Evolutionary conservation across 345 rosid genomes (phyloP).

Genomic region (Salix purpurea): DNA sequence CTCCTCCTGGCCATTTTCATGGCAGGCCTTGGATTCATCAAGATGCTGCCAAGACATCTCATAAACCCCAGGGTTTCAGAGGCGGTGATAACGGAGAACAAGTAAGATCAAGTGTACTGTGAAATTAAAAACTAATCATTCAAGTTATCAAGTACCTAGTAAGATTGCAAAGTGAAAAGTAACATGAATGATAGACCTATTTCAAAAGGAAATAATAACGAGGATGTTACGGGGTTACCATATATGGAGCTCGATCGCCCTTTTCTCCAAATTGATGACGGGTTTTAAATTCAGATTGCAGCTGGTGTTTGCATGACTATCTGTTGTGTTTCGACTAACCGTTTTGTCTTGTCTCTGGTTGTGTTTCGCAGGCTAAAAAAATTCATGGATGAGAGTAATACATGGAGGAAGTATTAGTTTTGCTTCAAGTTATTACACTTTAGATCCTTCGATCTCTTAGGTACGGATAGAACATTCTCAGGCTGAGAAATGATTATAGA

Average conservation of each 20-base stretch:
- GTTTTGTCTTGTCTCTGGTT: not conserved
- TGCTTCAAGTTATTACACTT: not conserved
- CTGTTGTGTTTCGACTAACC: not conserved
- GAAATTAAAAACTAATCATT: too few relatives aligned
- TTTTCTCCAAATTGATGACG: too few relatives aligned
- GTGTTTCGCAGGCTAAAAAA: not conserved
- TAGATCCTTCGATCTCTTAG: not conserved
- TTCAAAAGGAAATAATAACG: not conserved
- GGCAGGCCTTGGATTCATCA: conserved; percentile 20
- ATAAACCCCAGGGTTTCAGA: conserved; percentile 4
- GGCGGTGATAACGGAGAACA: conserved; percentile 9
- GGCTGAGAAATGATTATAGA: not conserved
- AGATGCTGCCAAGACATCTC: not conserved
- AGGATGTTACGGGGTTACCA: not conserved
- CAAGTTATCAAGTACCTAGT: too few relatives aligned
- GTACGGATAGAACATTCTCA: not conserved
- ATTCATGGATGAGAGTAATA: too few relatives aligned
- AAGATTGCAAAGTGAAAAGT: too few relatives aligned
- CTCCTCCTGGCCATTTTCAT: conserved; percentile 39
- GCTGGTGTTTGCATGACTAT: not conserved
- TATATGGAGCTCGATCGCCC: not conserved
- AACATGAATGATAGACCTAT: too few relatives aligned
- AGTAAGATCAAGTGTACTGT: not conserved
- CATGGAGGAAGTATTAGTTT: not conserved
- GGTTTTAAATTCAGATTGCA: too few relatives aligned